Percentiles rank a stretch among this genome's conserved stretches.
Conservation (phyloP, 2,329 filamentous ascomycete species). For the Hypomyces rosellus region DNA sequence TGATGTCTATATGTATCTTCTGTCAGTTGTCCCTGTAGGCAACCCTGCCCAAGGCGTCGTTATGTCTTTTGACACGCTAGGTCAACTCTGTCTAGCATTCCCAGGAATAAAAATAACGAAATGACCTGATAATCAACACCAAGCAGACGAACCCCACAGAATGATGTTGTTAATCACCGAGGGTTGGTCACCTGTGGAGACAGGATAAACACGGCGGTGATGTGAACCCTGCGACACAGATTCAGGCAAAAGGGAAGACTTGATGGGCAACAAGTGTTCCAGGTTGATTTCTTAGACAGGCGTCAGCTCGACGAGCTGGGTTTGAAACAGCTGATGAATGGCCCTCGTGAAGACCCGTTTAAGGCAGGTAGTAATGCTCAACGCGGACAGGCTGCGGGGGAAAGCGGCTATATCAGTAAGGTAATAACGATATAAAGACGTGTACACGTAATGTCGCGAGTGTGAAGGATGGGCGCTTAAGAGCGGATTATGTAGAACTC, state of each 20-base stretch:
- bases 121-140: neutral
- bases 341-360: slow-evolving; percentile 3
- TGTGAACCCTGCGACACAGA: neutral
- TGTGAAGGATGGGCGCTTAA: no score
- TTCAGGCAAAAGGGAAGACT: neutral
- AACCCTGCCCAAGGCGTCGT: slow-evolving; percentile 1
- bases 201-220: neutral
- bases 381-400: neutral
- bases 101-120: slow-evolving; percentile 1
- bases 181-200: no score
- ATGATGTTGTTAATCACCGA: neutral
- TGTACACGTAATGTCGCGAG: neutral
- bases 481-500: no score
- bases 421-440: neutral
- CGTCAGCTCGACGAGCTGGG: neutral
- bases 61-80: slow-evolving; percentile 3
- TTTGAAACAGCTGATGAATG: neutral
- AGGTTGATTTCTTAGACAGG: neutral
- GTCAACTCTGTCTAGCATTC: slow-evolving; percentile 7
- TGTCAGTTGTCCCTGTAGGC: slow-evolving; percentile 3
- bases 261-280: neutral
- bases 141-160: neutral
- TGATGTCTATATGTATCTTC: neutral
- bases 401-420: neutral
- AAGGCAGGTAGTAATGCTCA: slow-evolving; percentile 7